Base-by-base conservation (phyloP, 495 filamentous ascomycete genomes). In the Geopyxis carbonaria region DNA sequence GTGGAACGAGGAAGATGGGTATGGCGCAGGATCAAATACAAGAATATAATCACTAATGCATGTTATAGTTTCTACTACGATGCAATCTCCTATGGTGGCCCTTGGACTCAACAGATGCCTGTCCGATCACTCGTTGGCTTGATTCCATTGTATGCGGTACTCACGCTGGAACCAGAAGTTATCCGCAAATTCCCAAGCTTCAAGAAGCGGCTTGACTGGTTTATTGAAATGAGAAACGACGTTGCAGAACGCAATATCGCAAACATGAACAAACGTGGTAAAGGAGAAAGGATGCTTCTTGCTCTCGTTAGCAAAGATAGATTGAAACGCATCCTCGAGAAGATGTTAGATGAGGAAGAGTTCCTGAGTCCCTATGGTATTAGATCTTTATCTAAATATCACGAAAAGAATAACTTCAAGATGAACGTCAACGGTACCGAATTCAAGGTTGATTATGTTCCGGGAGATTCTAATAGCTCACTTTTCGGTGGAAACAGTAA, bases 401-500 rank as follows among this genome's bases (percentile, higher is more conserved):
- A 95, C 59, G 76, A 89, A 45, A 69, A 93, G 2, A 59, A 93
- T 49, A 87, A 87, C 0, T 92, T 82, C 57, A 78, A 79, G 6
- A 94, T 94, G 89, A 80, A 91, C 35, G 87, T 94, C 42, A 92
- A 95, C 45, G 83, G 81, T 5, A 82, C 93, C 56, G 69, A 67
- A 22, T 95, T 92, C 62, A 74, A 74, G 42, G 87, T 95, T 22
- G 70, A 72, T 47, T 95, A 95, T 47, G 74, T 95, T 13, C 76
- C 89, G 5, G 89, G 87, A 11, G 89, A 95, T 54, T 93, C 87
- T 1, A 83, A 94, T 62, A 89, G 80, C 48, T 75, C 79, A 2
- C 67, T 95, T 9, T 95, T 95, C 51, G 87, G 87, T 27, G 87
- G 87, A 22, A 95, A 95, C 67, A 92, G 83, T 59, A 95, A 95